These are phyloP conservation scores for Penicillium canescens DNA, from an alignment of 495 filamentous ascomycete genomes.

Conservation along the genomic window DNA sequence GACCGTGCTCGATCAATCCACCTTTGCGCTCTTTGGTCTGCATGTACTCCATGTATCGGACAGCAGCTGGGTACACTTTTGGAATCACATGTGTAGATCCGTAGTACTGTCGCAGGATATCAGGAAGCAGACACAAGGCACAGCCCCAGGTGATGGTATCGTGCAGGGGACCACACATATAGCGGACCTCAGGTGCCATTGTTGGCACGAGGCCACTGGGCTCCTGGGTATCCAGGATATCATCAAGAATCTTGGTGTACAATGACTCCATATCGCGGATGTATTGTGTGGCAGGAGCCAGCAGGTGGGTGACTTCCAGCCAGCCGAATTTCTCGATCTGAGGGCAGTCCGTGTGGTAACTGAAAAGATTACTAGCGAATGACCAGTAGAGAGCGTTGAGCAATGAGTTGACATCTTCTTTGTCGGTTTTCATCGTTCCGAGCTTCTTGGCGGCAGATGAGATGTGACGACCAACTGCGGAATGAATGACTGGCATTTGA, in stretches of 20 bases:
- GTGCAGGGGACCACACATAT: slow-evolving; percentile 34
- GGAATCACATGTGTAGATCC: slow-evolving; percentile 25
- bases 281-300: slow-evolving; percentile 31
- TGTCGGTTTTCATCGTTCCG: slow-evolving; percentile 28
- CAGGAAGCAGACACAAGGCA: slow-evolving; percentile 26
- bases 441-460: slow-evolving; percentile 27
- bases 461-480: slow-evolving; percentile 23
- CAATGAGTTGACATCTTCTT: slow-evolving; percentile 24
- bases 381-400: slow-evolving; percentile 28
- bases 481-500: slow-evolving; percentile 21
- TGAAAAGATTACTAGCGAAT: slow-evolving; percentile 30
- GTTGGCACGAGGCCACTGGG: slow-evolving; percentile 27
- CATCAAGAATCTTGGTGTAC: slow-evolving; percentile 31
- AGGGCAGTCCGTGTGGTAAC: slow-evolving; percentile 33
- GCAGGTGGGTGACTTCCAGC: slow-evolving; percentile 30
- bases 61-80: slow-evolving; percentile 21
- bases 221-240: slow-evolving; percentile 30
- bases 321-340: slow-evolving; percentile 36
- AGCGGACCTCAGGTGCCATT: slow-evolving; percentile 31
- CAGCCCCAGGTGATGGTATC: slow-evolving; percentile 35
- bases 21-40: slow-evolving; percentile 26
- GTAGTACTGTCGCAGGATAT: slow-evolving; percentile 26
- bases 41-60: slow-evolving; percentile 34
- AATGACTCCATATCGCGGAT: slow-evolving; percentile 31
- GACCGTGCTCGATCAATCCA: slow-evolving; percentile 28